A percentile compares a stretch with the other conserved stretches of the same genome.
These are phyloP conservation scores for Starmerella riodocensis DNA, from an alignment of 805 yeast species.

Conservation along the genomic window DNA sequence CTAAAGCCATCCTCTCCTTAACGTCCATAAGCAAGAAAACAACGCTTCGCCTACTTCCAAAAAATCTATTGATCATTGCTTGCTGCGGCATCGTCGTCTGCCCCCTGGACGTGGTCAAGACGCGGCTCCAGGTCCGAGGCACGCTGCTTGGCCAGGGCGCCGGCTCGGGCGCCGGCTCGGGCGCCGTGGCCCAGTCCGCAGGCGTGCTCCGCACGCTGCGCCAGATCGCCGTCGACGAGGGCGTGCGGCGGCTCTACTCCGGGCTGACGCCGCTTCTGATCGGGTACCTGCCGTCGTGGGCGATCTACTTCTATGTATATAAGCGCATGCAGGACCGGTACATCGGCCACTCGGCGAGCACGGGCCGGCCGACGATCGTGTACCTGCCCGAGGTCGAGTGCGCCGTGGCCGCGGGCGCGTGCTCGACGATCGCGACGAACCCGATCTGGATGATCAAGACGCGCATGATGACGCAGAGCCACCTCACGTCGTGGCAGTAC, in stretches of 20 bases:
- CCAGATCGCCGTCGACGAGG: slow-evolving; percentile 64
- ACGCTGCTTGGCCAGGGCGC: slow-evolving; percentile 18
- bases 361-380: neutral
- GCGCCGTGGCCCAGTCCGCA: neutral
- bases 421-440: slow-evolving; percentile 72
- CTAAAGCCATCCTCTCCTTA: too few relatives aligned
- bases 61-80: slow-evolving; percentile 87
- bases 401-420: slow-evolving; percentile 81
- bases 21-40: neutral
- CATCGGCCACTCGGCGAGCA: neutral
- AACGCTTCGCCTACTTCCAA: slow-evolving; percentile 30
- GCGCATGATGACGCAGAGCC: slow-evolving; percentile 58
- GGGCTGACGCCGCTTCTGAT: slow-evolving; percentile 85
- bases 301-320: slow-evolving; percentile 82
- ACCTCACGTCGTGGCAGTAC: slow-evolving; percentile 36
- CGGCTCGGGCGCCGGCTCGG: neutral
- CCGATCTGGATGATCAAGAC: slow-evolving; percentile 96
- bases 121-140: slow-evolving; percentile 88
- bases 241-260: slow-evolving; percentile 68
- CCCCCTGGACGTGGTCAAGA: slow-evolving; percentile 91
- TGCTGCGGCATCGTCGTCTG: slow-evolving; percentile 74
- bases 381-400: slow-evolving; percentile 32
- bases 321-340: slow-evolving; percentile 33
- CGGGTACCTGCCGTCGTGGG: slow-evolving; percentile 97
- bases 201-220: slow-evolving; percentile 41